A percentile compares a stretch with the other conserved stretches of the same genome.
These are phyloP conservation scores for Calonectria pseudoreteaudii DNA, from an alignment of 2,329 filamentous ascomycete species.

Conservation along the genomic window DNA sequence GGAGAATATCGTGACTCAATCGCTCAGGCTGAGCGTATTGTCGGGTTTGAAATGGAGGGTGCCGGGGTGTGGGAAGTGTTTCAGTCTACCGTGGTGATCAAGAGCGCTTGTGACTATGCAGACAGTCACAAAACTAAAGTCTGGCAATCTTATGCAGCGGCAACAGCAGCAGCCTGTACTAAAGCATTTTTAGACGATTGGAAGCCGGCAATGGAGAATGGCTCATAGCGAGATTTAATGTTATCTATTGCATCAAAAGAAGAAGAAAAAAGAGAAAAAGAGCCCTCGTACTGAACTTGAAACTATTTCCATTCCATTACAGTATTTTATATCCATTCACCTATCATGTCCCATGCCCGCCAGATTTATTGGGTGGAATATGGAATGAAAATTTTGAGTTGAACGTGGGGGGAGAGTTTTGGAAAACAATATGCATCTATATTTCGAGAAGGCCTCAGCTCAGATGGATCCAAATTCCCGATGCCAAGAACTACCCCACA, in stretches of 20 bases:
- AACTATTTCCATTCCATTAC: too few species aligned
- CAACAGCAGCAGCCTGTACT: neutral
- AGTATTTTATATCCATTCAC: too few species aligned
- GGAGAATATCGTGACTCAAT: constrained; percentile 9
- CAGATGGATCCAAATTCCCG: too few species aligned
- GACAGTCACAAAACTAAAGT: constrained; percentile 27
- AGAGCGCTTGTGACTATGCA: constrained; percentile 31
- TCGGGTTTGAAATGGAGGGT: constrained; percentile 33
- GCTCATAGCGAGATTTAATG: neutral
- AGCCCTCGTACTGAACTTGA: too few species aligned
- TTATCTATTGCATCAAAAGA: neutral
- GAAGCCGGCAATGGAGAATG: neutral
- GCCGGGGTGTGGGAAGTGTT: constrained; percentile 28
- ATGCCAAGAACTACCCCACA: too few species aligned
- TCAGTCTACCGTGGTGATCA: constrained; percentile 26
- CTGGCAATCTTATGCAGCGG: constrained; percentile 16
- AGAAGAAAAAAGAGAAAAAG: too few species aligned
- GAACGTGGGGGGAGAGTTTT: too few species aligned
- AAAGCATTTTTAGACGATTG: constrained; percentile 18
- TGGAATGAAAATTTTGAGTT: too few species aligned
- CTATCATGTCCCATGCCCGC: too few species aligned
- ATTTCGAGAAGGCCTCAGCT: too few species aligned
- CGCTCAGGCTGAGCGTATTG: neutral
- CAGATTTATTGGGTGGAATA: too few species aligned
- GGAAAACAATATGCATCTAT: too few species aligned